A percentile compares a stretch with the other conserved stretches of the same genome.
Conservation (phyloP, 2,329 filamentous ascomycete species). For the Thelonectria blattea region DNA sequence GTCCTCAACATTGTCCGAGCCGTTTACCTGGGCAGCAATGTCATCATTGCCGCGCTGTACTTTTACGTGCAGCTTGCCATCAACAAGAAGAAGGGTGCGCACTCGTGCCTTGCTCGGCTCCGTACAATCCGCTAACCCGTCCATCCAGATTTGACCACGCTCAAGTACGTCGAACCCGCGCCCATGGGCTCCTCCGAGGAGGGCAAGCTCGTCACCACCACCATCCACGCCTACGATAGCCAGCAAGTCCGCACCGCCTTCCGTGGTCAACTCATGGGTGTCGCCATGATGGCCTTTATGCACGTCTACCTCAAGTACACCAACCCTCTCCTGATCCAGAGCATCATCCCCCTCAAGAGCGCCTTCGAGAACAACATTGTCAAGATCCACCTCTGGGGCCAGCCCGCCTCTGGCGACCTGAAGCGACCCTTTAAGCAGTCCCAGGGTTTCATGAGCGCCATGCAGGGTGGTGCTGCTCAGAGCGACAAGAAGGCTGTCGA, state of each 20-base stretch:
- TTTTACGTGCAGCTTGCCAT: slow-evolving; percentile 84
- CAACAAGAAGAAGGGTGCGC: slow-evolving; percentile 94
- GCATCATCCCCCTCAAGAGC: slow-evolving; percentile 95
- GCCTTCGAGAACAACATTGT: slow-evolving; percentile 94
- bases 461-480: slow-evolving; percentile 77
- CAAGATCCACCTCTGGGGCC: slow-evolving; percentile 92
- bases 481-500: slow-evolving; percentile 92
- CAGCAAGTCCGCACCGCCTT: slow-evolving; percentile 83
- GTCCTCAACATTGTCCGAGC: slow-evolving; percentile 63
- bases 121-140: slow-evolving; percentile 19
- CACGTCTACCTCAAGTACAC: slow-evolving; percentile 99
- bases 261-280: slow-evolving; percentile 92
- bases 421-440: slow-evolving; percentile 94
- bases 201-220: slow-evolving; percentile 95
- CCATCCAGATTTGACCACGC: slow-evolving; percentile 82
- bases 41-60: slow-evolving; percentile 86
- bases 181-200: slow-evolving; percentile 93
- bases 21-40: slow-evolving; percentile 66
- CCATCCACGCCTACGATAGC: slow-evolving; percentile 92
- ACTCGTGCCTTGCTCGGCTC: slow-evolving; percentile 3
- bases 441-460: slow-evolving; percentile 81
- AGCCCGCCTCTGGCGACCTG: slow-evolving; percentile 86
- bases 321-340: slow-evolving; percentile 98
- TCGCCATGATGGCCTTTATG: slow-evolving; percentile 99
- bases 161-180: slow-evolving; percentile 98